Conservation (phyloP, 169 alveolate species). For the Plasmodium reichenowi region DNA sequence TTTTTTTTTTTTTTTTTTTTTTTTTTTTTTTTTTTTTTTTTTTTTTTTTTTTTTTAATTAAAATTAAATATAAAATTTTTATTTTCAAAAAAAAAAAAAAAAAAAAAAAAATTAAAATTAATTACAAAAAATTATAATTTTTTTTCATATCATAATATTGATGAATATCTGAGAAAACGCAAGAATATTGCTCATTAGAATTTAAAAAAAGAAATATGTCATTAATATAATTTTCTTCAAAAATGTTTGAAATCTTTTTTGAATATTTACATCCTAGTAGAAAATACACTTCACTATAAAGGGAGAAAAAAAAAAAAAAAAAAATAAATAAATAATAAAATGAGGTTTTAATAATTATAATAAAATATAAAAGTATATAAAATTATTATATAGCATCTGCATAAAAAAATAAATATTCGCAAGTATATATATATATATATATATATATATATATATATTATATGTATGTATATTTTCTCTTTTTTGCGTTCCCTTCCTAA, state of each 20-base stretch:
- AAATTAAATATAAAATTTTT: not conserved
- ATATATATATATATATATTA: conserved; percentile 2
- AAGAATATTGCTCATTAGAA: conserved; percentile 27
- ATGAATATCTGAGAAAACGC: conserved; percentile 62
- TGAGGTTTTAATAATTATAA: too few species aligned
- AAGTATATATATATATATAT: not conserved
- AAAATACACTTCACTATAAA: conserved; percentile 56
- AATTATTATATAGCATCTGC: not conserved
- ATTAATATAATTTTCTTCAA: conserved; percentile 47
- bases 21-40: conserved; percentile 8
- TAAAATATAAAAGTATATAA: not conserved
- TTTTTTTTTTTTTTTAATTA: conserved; percentile 4
- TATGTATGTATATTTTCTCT: not conserved
- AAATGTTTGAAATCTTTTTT: conserved; percentile 1
- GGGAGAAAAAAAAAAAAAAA: conserved; percentile 9
- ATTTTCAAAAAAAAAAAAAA: not conserved
- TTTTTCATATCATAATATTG: conserved; percentile 31
- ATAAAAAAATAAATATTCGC: not conserved
- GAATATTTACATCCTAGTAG: conserved; percentile 37
- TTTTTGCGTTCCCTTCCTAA: not conserved
- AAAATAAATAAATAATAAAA: not conserved
- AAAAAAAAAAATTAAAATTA: not conserved
- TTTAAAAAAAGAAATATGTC: conserved; percentile 64
- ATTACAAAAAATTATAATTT: conserved; percentile 35
- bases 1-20: conserved; percentile 13